Evolutionary conservation across 2,329 filamentous ascomycete genomes (phyloP).

Genomic region (Trichoderma breve): DNA sequence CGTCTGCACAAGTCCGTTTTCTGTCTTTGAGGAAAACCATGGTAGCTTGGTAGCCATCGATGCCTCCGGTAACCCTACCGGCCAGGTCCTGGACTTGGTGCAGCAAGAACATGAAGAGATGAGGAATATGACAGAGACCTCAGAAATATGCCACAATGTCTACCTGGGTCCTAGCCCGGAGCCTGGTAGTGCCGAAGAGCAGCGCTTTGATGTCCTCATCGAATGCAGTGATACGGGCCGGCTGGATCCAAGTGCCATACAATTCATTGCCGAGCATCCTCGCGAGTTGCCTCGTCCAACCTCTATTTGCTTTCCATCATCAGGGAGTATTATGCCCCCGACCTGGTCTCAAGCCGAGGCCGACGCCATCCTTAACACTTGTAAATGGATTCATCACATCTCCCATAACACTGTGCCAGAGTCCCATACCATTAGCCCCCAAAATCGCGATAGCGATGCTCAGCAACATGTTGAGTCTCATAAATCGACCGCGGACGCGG

Average conservation of each 20-base stretch:
- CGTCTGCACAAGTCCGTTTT: constrained; percentile 62
- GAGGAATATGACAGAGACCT: constrained; percentile 86
- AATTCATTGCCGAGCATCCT: constrained; percentile 58
- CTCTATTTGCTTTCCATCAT: constrained; percentile 78
- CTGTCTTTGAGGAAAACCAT: constrained; percentile 67
- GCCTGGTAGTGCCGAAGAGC: constrained; percentile 54
- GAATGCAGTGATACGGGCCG: constrained; percentile 85
- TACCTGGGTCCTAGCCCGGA: constrained; percentile 88
- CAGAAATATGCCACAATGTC: constrained; percentile 85
- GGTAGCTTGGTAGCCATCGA: constrained; percentile 73
- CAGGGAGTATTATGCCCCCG: constrained; percentile 84
- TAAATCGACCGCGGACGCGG: constrained; percentile 21
- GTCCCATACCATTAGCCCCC: constrained; percentile 35
- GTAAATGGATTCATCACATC: constrained; percentile 85
- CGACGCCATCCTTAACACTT: constrained; percentile 80
- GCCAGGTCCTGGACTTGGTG: constrained; percentile 82
- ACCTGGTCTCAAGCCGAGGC: constrained; percentile 80
- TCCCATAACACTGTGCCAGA: constrained; percentile 60
- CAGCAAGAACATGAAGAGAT: constrained; percentile 88
- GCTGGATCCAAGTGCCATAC: constrained; percentile 67
- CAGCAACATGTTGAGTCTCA: constrained; percentile 25
- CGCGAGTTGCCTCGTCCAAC: constrained; percentile 39
- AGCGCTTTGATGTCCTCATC: constrained; percentile 78
- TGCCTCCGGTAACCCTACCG: constrained; percentile 67
- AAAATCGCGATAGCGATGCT: constrained; percentile 34